A percentile compares a stretch with the other conserved stretches of the same genome.
phyloP scores from a whole-genome alignment of 2,329 filamentous ascomycete genomes.

The Hymenoscyphus infarciens region DNA sequence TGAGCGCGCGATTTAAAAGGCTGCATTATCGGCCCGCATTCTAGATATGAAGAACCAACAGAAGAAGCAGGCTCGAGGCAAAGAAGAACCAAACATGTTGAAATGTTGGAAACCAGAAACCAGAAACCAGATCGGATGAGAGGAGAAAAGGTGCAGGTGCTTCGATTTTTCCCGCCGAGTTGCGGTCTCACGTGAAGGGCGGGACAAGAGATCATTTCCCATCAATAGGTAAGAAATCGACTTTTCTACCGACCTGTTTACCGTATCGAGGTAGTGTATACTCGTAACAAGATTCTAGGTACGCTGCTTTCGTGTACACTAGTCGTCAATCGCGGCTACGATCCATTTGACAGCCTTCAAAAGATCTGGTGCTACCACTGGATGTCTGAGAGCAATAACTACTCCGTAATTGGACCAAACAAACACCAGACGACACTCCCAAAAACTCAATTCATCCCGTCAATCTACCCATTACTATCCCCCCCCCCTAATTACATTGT shows the following conservation, averaged over 20 bases:
- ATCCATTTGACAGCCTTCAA: not conserved
- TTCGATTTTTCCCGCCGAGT: not conserved
- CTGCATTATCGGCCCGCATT: conserved; percentile 24
- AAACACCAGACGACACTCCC: not conserved
- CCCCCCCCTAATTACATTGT: too few species aligned
- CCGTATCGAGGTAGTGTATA: too few species aligned
- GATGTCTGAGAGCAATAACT: not conserved
- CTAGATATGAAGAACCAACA: conserved; percentile 9
- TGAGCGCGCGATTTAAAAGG: conserved; percentile 12
- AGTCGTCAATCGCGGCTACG: not conserved
- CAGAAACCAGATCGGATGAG: conserved; percentile 3
- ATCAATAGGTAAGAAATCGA: conserved; percentile 1
- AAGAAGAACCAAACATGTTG: conserved; percentile 4
- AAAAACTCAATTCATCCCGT: not conserved
- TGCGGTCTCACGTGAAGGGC: not conserved
- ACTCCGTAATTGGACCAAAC: not conserved
- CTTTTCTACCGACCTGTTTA: not conserved
- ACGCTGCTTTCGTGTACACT: too few species aligned
- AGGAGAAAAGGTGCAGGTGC: not conserved
- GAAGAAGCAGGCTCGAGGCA: not conserved
- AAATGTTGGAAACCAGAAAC: conserved; percentile 2
- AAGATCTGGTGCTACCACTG: not conserved
- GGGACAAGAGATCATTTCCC: not conserved
- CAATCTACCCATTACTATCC: too few species aligned
- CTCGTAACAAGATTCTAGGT: too few species aligned